A percentile compares a stretch with the other conserved stretches of the same genome.
phyloP scores from a whole-genome alignment of 306 rosid genomes.

The Spatholobus suberectus region DNA sequence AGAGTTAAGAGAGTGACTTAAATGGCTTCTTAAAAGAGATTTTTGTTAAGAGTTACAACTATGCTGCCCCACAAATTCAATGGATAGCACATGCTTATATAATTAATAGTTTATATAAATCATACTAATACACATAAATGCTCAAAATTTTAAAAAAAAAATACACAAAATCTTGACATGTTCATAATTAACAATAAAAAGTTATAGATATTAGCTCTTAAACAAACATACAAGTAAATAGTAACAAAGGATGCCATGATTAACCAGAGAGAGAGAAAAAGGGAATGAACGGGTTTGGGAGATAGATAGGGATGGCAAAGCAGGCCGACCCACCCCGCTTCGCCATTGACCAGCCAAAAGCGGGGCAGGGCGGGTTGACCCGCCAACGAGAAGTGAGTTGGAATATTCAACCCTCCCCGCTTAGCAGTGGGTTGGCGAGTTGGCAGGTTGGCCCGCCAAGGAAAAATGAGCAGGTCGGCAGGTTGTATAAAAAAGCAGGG shows the following conservation, averaged over 20 bases:
- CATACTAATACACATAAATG: not conserved
- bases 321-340: no score
- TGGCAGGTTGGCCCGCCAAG: no score
- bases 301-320: no score
- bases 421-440: no score
- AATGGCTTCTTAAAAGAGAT: not conserved
- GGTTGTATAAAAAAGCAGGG: no score
- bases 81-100: not conserved
- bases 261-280: not conserved
- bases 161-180: not conserved
- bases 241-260: not conserved
- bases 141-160: not conserved
- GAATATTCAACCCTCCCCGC: no score
- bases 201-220: not conserved
- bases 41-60: not conserved
- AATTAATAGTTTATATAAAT: no score
- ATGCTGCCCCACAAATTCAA: not conserved
- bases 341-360: no score
- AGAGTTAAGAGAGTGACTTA: not conserved
- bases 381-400: no score
- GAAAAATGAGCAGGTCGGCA: no score
- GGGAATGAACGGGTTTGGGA: not conserved
- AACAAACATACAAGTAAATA: not conserved
- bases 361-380: no score
- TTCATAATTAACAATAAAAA: not conserved